Base-by-base conservation (phyloP, 805 yeast genomes). In the Yarrowia sp. region DNA sequence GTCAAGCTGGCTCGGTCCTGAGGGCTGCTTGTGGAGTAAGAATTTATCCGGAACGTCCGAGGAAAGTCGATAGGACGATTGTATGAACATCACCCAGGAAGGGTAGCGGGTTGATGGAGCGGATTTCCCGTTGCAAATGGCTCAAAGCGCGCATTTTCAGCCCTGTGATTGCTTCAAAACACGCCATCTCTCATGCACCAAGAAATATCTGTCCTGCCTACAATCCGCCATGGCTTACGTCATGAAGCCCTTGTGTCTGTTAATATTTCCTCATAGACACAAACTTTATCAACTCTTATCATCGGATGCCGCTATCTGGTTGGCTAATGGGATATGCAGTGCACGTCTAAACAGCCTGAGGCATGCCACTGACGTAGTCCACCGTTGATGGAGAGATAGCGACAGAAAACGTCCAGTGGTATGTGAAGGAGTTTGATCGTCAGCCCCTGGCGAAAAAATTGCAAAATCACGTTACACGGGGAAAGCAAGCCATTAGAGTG, bases 131-230 rank as follows among this genome's bases (percentile, higher is more conserved):
- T 2, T 8, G 4, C 24, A 12, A 19, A 9, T 4, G 3, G 13
- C 8, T 6, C 39, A 38, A 20, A 38, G 20, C 24, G 15, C 46
- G 13, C 46, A 9, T 39, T n/a, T n/a, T 24, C 43, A 8, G 15
- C n/a, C 14, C 30, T 20, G 9, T 1, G 10, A 15, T 55, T 55
- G 61, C 61, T 55, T 39, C 61, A 39, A 55, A 58, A 58, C 64
- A 58, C 64, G 64, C 64, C 64, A 58, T 58, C 64, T 42, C 50
- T 9, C 64, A 42, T 58, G 64, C 64, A 43, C 64, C 64, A 58
- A 20, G 39, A 33, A 43, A 33, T 42, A 17, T 43, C 50, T n/a
- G 43, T 24, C 50, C 50, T 58, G 50, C 49, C 20, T 58, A 38
- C 50, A 33, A 58, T 40, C 64, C 64, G 64, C 50, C 50, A 43